Percentiles rank a stretch among this genome's conserved stretches.
Evolutionary conservation across 371 early-diverging fungal species (phyloP).

Genomic region (Dinochytrium kinnereticum): DNA sequence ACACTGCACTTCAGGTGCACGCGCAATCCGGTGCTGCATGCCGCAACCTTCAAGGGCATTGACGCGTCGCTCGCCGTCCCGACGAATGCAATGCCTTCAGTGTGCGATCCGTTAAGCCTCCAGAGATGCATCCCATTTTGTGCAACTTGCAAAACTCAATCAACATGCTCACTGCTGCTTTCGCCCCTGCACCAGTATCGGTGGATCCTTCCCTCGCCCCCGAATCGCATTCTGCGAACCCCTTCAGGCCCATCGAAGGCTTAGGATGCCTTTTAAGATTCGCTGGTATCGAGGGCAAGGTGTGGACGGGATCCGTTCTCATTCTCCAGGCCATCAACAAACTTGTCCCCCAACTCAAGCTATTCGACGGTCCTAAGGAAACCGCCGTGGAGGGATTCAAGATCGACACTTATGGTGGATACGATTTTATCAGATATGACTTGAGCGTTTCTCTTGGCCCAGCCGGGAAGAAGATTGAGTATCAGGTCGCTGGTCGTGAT

Average conservation of each 20-base stretch:
- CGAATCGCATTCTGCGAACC: background rate
- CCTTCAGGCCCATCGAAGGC: conserved; percentile 3
- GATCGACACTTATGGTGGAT: conserved; percentile 52
- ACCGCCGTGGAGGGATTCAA: conserved; percentile 6
- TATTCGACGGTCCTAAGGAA: background rate
- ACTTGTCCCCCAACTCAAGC: background rate
- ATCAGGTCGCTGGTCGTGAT: conserved; percentile 7
- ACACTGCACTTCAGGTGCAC: too few relatives aligned
- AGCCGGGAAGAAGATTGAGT: conserved; percentile 15
- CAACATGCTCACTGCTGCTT: background rate
- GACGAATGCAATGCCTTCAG: too few relatives aligned
- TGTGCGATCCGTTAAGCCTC: too few relatives aligned
- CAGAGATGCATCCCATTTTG: too few relatives aligned
- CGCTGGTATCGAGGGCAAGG: conserved; percentile 25
- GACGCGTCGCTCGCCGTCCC: too few relatives aligned
- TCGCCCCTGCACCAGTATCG: background rate
- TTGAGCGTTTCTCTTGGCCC: conserved; percentile 43
- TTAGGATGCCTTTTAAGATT: conserved; percentile 39
- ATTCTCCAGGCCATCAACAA: conserved; percentile 19
- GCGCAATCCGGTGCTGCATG: too few relatives aligned
- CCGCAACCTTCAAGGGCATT: too few relatives aligned
- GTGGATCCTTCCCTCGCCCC: background rate
- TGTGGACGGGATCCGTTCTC: conserved; percentile 35
- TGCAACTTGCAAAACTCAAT: too few relatives aligned
- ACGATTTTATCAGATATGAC: conserved; percentile 60